Conservation (phyloP, 192 early-diverging fungal genomes). For the Borealophlyctis nickersoniae region DNA sequence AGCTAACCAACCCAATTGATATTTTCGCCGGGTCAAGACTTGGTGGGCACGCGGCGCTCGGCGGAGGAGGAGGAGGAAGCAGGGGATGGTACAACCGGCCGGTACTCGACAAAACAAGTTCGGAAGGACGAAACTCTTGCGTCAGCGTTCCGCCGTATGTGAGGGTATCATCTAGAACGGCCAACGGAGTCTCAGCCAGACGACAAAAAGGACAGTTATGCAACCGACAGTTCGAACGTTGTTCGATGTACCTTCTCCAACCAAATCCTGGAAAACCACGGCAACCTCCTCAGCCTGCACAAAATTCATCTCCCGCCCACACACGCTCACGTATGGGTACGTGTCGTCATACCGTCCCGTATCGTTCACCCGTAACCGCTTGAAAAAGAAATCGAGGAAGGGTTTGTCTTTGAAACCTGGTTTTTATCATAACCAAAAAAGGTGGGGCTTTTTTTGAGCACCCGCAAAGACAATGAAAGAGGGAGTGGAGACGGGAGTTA, state of each 20-base stretch:
- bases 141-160: slow-evolving; percentile 20
- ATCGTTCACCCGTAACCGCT: slow-evolving; percentile 16
- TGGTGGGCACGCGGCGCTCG: slow-evolving; percentile 1
- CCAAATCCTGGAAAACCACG: slow-evolving; percentile 33
- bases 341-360: neutral
- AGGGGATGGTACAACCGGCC: slow-evolving; percentile 35
- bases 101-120: slow-evolving; percentile 9
- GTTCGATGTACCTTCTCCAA: slow-evolving; percentile 7
- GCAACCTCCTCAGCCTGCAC: slow-evolving; percentile 28
- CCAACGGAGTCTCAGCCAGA: neutral
- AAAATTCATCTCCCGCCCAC: slow-evolving; percentile 38
- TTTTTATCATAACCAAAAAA: no score
- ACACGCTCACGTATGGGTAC: slow-evolving; percentile 30
- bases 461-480: neutral
- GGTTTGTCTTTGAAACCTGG: slow-evolving; percentile 31
- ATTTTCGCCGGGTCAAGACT: neutral
- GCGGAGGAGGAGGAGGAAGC: slow-evolving; percentile 10
- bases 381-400: slow-evolving; percentile 43
- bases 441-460: no score
- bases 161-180: slow-evolving; percentile 1
- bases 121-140: slow-evolving; percentile 20
- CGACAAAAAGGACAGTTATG: neutral
- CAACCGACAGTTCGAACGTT: no score
- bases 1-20: slow-evolving; percentile 20
- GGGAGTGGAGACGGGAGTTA: neutral